Evolutionary conservation across 257 asterid species (phyloP), one percentile per base, ranked within the genome.

Genomic region (Verbascum thapsus): DNA sequence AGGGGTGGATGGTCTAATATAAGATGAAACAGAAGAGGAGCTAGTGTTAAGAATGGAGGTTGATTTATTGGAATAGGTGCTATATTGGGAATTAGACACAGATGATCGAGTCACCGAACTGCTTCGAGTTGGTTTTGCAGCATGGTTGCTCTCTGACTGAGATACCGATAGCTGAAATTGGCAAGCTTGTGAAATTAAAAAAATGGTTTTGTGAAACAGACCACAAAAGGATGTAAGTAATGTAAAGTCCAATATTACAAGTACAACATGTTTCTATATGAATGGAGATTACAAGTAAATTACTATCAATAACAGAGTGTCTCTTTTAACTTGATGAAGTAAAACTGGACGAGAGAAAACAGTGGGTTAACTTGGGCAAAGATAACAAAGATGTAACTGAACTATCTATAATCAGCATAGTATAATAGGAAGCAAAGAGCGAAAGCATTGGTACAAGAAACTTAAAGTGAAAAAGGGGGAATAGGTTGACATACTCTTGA

Each of bases 1-100:
- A 34, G 95, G 99, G 45, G 99, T 87, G 58, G 97, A 90, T 63
- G 97, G 90, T 68, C 99, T 83, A 63, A 87, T 90, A 71, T 90
- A 87, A 61, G 99, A 94, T 38, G 99, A 90, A 63, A 94, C 96
- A 1, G 99, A 94, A 61, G 96, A 83, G 64, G 97, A 90, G 78
- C 99, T 94, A 47, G 96, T 87, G 83, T 87, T 94, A 55, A 94
- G 94, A 61, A 94, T 80, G 70, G 78, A 67, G 52, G 82, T 75
- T 23, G 95, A 78, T 74, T 82, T 85, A 61, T 82, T 84, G 70
- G 95, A 87, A 73, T 85, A 74, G 44, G 84, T 61, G 74, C 78
- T 80, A 63, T 82, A 84, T 32, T 89, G 97, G 60, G 95, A 79
- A 55, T 63, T 80, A 67, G 96, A 83, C 62, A 79, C 64, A 58